A percentile compares a stretch with the other conserved stretches of the same genome.
These are phyloP conservation scores for Microsporum canis DNA, from an alignment of 2,329 filamentous ascomycete species.

Conservation along the genomic window DNA sequence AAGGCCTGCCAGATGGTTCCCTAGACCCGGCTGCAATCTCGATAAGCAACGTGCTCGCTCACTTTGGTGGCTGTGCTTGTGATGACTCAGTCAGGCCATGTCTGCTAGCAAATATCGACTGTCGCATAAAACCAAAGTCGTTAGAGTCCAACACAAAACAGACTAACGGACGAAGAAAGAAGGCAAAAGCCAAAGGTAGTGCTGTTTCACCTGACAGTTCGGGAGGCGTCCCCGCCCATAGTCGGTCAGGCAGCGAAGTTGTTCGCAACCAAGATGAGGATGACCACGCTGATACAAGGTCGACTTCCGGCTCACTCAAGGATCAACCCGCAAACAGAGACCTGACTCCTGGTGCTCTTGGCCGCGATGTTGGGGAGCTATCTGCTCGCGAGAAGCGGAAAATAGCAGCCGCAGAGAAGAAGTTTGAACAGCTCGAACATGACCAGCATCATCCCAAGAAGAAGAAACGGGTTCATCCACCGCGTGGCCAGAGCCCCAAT, in stretches of 20 bases:
- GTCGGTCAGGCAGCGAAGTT: constrained; percentile 48
- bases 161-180: constrained; percentile 37
- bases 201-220: constrained; percentile 44
- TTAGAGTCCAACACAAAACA: constrained; percentile 30
- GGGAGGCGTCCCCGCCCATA: constrained; percentile 44
- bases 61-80: constrained; percentile 42
- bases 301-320: constrained; percentile 46
- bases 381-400: constrained; percentile 53
- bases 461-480: constrained; percentile 41
- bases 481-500: constrained; percentile 4
- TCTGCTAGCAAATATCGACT: constrained; percentile 34
- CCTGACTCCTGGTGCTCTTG: constrained; percentile 45
- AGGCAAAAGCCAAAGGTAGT: constrained; percentile 34
- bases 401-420: constrained; percentile 50
- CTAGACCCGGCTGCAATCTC: constrained; percentile 34
- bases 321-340: constrained; percentile 49
- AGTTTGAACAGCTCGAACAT: constrained; percentile 50
- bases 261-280: constrained; percentile 44
- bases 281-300: constrained; percentile 45
- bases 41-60: constrained; percentile 38
- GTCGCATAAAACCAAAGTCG: constrained; percentile 27
- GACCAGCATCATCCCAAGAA: constrained; percentile 45
- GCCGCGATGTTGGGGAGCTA: constrained; percentile 38
- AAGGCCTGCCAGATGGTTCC: constrained; percentile 27
- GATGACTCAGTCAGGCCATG: constrained; percentile 28